phyloP scores from a whole-genome alignment of 108 stramenopile genomes.

The Nitzschia sp. region DNA sequence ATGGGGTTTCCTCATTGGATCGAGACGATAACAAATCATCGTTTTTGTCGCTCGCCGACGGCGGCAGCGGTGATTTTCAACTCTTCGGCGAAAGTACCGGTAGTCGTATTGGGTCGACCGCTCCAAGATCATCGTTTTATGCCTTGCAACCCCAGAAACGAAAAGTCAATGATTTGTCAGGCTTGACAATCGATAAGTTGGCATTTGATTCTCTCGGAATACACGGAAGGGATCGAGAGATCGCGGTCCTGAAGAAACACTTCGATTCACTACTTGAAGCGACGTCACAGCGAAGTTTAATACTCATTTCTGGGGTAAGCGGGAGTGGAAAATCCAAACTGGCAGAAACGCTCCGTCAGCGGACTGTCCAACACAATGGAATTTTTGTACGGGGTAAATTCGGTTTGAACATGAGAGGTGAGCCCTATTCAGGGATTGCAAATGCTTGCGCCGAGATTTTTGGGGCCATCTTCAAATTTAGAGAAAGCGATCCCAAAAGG shows the following conservation, averaged over 20 bases:
- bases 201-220: conserved; percentile 9
- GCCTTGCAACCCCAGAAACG: not conserved
- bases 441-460: not conserved
- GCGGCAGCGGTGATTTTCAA: too few relatives aligned
- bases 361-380: not conserved
- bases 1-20: too few relatives aligned
- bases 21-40: too few relatives aligned
- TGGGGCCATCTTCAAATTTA: not conserved
- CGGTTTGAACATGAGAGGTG: not conserved
- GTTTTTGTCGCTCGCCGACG: too few relatives aligned
- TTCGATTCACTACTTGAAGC: not conserved
- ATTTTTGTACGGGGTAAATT: conserved; percentile 7
- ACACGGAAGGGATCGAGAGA: conserved; percentile 9
- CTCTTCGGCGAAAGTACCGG: too few relatives aligned
- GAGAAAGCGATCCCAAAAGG: not conserved
- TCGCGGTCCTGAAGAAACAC: not conserved
- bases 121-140: too few relatives aligned
- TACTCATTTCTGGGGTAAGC: conserved; percentile 1
- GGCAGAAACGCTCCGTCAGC: conserved; percentile 1
- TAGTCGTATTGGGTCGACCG: too few relatives aligned
- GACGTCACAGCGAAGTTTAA: not conserved
- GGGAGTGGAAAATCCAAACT: conserved; percentile 6
- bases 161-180: conserved; percentile 5
- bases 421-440: conserved; percentile 13
- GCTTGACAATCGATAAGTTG: conserved; percentile 25